Evolutionary conservation across 768 basidiomycete species (phyloP), one percentile per base, ranked within the genome.

Genomic region (Tremella mesenterica): DNA sequence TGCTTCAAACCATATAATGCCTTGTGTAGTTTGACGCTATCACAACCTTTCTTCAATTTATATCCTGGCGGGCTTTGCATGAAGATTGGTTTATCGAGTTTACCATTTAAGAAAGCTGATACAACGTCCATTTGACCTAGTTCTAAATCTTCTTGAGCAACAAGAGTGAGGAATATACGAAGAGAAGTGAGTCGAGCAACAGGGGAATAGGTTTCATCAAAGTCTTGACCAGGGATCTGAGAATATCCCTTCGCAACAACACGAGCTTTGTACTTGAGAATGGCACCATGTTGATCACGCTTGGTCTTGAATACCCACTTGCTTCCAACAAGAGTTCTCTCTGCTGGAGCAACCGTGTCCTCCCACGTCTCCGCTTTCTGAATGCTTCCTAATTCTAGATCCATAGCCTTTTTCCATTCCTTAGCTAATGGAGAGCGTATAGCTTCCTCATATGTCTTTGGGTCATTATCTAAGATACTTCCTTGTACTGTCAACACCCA

Each of bases 231-330:
- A 26, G 65, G 74, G 0, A 75, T 57, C 47, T 78, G 77, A 21
- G 76, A 58, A 58, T 69, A 77, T 0, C 80, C 78, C 49, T 75
- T 71, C 23, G 76, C 74, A 0, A 81, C 76, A 25, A 75, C 69
- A 12, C 69, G 0, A 71, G 63, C 28, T 63, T 58, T 36, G 33
- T 36, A 18, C 33, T 36, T 36, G 33, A 36, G 10, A 18, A 36
- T 64, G 29, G 61, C 57, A 7, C 71, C 71, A 28, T 59, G 61
- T 39, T 61, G 28, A 26, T 64, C 63, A 18, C 38, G 49, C 61
- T 66, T 75, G 53, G 44, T 59, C 1, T 44, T 60, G 52, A 67
- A 76, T 1, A 75, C 75, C 76, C 76, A 77, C 6, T 53, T 52
- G 12, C 64, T 55, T 0, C 66, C 67, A n/a, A 79, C 71, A 0